Evolutionary conservation across 2,329 filamentous ascomycete species (phyloP).

Genomic region (Colletotrichum acutatum): DNA sequence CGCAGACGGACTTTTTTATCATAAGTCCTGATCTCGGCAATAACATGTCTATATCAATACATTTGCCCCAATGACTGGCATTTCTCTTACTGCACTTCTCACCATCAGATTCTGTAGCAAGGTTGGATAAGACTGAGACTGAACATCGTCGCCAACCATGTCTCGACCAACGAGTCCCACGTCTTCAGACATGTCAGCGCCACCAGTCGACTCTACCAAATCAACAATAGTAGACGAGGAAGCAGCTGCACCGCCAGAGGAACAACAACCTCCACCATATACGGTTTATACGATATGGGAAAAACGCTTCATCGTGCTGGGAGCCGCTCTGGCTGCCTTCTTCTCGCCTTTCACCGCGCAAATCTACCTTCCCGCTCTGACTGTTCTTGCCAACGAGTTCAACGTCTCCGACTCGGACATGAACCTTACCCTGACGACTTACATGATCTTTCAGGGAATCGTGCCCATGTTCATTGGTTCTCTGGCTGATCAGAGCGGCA

Average conservation of each 20-base stretch:
- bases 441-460: conserved; percentile 71
- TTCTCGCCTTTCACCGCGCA: conserved; percentile 60
- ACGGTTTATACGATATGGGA: conserved; percentile 52
- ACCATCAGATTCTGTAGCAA: neutral
- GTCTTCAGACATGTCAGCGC: neutral
- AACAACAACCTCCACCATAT: conserved; percentile 41
- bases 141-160: neutral
- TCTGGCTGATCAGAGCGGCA: conserved; percentile 54
- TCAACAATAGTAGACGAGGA: conserved; percentile 18
- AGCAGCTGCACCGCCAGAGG: conserved; percentile 5
- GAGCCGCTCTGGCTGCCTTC: conserved; percentile 51
- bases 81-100: neutral
- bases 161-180: neutral
- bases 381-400: conserved; percentile 59
- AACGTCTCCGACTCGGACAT: conserved; percentile 53
- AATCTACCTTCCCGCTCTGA: conserved; percentile 66
- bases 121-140: neutral
- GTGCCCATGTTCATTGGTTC: conserved; percentile 62
- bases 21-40: neutral
- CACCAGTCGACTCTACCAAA: conserved; percentile 1
- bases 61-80: neutral
- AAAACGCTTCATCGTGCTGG: conserved; percentile 54
- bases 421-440: conserved; percentile 65
- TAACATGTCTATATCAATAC: conserved; percentile 5
- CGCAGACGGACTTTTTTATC: neutral